Evolutionary conservation across 164 flowering plant species (phyloP), one percentile per base, ranked within the genome.

Genomic region (Tetrastigma voinierianum): DNA sequence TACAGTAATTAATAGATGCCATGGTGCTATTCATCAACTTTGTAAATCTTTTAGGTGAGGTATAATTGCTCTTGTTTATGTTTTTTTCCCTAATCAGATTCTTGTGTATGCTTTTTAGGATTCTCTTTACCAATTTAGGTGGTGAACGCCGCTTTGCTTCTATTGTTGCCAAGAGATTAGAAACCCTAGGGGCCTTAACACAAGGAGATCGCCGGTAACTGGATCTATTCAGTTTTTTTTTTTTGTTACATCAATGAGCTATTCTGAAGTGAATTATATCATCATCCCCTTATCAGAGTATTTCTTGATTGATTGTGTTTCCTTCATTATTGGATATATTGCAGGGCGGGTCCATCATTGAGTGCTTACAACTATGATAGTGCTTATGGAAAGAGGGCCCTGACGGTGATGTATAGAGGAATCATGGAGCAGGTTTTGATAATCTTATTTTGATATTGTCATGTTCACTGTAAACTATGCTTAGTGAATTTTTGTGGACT

Each of bases 111-210:
- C 17, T 17, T 74, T 68, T 51, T 80, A 95, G 98, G 81, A 86
- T 95, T 59, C 82, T 95, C 20, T 91, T 95, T 68, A 87, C 97
- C 14, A 88, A 87, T 81, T 96, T 95, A 67, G 97, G 98, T 53
- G 98, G 98, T 72, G 98, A 95, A 76, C 91, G 97, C 4, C 91
- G 98, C 16, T 95, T 95, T 83, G 98, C 98, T 46, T 95, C 98
- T n/a, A 89, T 92, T 74, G 98, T 95, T 77, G 98, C 98, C 24
- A 95, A 95, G 83, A 86, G 98, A 76, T 81, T 95, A 65, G 98
- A 87, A 67, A 81, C 97, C 65, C 96, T 95, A 70, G 98, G 98
- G 65, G 98, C 98, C 57, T 71, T 95, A 57, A 95, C 98, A 53
- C 98, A 95, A 64, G 98, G 98, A 68, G 98, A 95, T 61, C 91